Evolutionary conservation across 192 early-diverging fungal genomes (phyloP), one percentile per base, ranked within the genome.

Genomic region (Coemansia erecta): DNA sequence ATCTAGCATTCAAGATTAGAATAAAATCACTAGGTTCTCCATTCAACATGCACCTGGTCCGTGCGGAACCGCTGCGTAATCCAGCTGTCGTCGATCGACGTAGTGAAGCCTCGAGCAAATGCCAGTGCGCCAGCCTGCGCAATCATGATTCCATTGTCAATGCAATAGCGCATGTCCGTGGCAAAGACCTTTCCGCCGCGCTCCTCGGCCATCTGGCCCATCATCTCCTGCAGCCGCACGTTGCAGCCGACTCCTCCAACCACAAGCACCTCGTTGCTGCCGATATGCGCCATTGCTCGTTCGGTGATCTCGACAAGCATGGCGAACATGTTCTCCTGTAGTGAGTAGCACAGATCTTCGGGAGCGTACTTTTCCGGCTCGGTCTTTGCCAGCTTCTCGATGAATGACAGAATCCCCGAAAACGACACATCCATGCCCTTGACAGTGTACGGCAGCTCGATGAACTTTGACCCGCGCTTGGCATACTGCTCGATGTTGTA

Each of bases 381-480:
- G 3, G 83, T 86, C 42, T 85, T 82, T 26, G 86, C 87, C 6
- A 92, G 56, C 15, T 77, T 73, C 65, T 99, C 95, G 44, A 98
- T 90, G 60, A 86, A 80, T 2, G 94, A 89, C 42, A 99, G 80
- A n/a, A 99, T 95, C 2, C 97, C 97, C 8, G 89, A 92, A 63
- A 99, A 97, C 18, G 92, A 94, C 28, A 99, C 93, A 63, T 99
- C 97, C 97, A 99, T 99, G 31, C 97, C 97, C 71, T 99, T 99
- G 72, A 99, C 97, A 1, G 88, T 85, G 64, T 99, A 99, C 6
- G 97, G 97, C 39, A 99, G 78, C 65, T 93, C 92, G 40, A 96
- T 76, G 61, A 86, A 90, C 43, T 88, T 89, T 24, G 77, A 85
- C 6, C 97, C 97, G 49, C 92, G 83, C 66, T 95, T 98, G 1